A percentile compares a stretch with the other conserved stretches of the same genome.
phyloP scores from a whole-genome alignment of 164 flowering plant species.

The Umbellularia californica region DNA sequence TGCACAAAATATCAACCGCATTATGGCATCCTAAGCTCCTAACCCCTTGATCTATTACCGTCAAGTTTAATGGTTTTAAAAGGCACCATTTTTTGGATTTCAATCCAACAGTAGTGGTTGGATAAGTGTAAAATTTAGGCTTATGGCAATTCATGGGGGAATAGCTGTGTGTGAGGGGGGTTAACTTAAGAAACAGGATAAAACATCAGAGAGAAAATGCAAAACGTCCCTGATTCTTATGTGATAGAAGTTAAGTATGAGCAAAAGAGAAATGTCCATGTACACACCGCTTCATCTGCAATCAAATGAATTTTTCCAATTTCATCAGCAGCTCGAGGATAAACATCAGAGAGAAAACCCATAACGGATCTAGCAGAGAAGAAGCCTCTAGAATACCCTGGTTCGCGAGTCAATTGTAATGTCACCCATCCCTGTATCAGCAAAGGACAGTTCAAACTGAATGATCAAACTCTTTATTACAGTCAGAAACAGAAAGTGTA shows the following conservation, averaged over 20 bases:
- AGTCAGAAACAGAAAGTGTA: background rate
- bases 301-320: conserved; percentile 79
- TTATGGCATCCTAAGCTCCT: too few species aligned
- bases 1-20: too few species aligned
- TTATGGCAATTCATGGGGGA: too few species aligned
- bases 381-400: conserved; percentile 51
- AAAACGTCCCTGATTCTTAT: too few species aligned
- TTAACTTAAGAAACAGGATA: background rate
- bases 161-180: too few species aligned
- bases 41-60: too few species aligned
- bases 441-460: conserved; percentile 9
- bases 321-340: conserved; percentile 89
- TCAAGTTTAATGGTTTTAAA: too few species aligned
- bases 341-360: conserved; percentile 82
- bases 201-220: background rate
- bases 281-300: conserved; percentile 85
- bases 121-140: too few species aligned
- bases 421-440: conserved; percentile 78
- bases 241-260: background rate
- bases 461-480: conserved; percentile 4
- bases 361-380: conserved; percentile 84
- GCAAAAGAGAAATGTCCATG: background rate
- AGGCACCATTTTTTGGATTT: too few species aligned
- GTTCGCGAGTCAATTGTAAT: conserved; percentile 73
- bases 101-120: too few species aligned